Conservation (phyloP, 2,329 filamentous ascomycete species). For the Aaosphaeria arxii region DNA sequence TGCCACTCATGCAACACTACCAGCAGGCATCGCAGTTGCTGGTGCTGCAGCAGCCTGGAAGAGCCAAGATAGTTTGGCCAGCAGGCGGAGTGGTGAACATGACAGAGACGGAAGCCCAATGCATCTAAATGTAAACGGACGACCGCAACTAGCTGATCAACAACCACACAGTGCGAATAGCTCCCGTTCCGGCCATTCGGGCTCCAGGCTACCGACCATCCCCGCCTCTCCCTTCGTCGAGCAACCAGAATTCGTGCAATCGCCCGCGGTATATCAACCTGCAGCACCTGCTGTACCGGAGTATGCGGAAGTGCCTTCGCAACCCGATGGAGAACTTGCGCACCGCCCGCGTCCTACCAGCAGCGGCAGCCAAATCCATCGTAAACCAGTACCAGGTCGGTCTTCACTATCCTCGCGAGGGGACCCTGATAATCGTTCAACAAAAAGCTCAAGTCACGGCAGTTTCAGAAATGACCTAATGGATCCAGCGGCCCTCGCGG, state of each 20-base stretch:
- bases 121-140: constrained; percentile 43
- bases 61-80: constrained; percentile 27
- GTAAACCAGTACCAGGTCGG: constrained; percentile 43
- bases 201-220: constrained; percentile 44
- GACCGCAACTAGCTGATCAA: constrained; percentile 55
- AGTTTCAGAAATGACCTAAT: constrained; percentile 44
- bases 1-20: constrained; percentile 55
- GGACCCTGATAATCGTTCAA: constrained; percentile 31
- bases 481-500: constrained; percentile 45
- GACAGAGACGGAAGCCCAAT: constrained; percentile 17
- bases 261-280: constrained; percentile 27
- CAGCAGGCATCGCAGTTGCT: constrained; percentile 34
- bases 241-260: constrained; percentile 35
- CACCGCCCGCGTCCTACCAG: constrained; percentile 21
- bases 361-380: constrained; percentile 24
- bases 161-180: constrained; percentile 48
- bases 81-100: constrained; percentile 30
- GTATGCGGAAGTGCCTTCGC: constrained; percentile 24
- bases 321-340: constrained; percentile 20
- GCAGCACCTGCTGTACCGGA: constrained; percentile 35
- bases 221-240: constrained; percentile 44
- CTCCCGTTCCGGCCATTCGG: constrained; percentile 20
- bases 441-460: constrained; percentile 41
- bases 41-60: constrained; percentile 41
- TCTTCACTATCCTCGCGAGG: constrained; percentile 35